Base-by-base conservation (phyloP, 192 early-diverging fungal genomes). In the Backusella tuberculispora region DNA sequence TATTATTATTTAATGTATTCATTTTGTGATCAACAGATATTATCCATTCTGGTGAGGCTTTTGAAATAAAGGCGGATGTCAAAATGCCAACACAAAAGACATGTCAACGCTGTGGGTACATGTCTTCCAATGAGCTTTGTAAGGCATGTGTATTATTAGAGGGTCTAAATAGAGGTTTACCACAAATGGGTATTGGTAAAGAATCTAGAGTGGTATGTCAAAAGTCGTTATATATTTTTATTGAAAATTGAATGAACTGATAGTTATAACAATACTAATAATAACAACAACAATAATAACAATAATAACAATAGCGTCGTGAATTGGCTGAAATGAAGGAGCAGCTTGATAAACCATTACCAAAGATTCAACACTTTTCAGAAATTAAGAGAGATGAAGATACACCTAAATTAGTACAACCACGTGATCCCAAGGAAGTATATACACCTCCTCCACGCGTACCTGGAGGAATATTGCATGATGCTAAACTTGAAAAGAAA, bases 131-230 rank as follows among this genome's bases (percentile, higher is more conserved):
- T 75, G 86, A 90, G 34, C 77, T 97, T 8, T 99, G 97, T 82
- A 98, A 99, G 80, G 96, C 97, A 0, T 99, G 97, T 80, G 85
- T 95, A 26, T 80, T 99, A 66, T 82, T 99, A 5, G 97, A 99
- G 74, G 96, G 96, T 0, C 78, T 99, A 53, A 96, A 99, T 77
- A 86, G 90, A 44, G 97, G 97, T 0, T 76, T 94, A 73, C 95
- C 97, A 17, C 88, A 89, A 78, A 75, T 93, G 43, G 92, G 92
- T 12, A 84, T 88, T 53, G 84, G 84, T 34, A 83, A 84, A 19
- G 82, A 80, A 12, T 78, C 81, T 13, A 83, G 79, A 73, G 82
- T 83, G 68, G 81, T 82, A 74, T 63, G 74, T 43, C 29, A 34
- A 34, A 34, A 34, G 2, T 34, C 29, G 2, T 2, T 34, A 34